Evolutionary conservation across 108 stramenopile genomes (phyloP), one percentile per base, ranked within the genome.

Genomic region (Conticribra weissflogii): DNA sequence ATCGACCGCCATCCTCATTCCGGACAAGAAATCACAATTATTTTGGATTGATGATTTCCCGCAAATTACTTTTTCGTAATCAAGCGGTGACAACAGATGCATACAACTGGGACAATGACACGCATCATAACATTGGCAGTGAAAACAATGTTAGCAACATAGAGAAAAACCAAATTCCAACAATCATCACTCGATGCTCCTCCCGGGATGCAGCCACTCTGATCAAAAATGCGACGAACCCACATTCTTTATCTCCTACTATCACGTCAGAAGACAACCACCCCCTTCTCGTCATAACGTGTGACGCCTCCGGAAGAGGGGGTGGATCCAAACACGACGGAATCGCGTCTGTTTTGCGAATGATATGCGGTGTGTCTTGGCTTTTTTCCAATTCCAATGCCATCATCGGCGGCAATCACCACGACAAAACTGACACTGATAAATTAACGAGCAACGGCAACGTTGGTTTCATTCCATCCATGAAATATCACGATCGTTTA

Each of bases 281-380:
- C n/a, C n/a, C n/a, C n/a, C 53, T 76, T 16, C 54, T 76, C 22
- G 47, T 76, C 5, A 68, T 76, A 29, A 62, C 74, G 16, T 67
- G 66, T 27, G 74, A 76, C 49, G 74, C 74, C 19, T 60, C 58
- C 45, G 74, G 74, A 48, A 59, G 74, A 55, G 74, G 74, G 29
- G 74, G 74, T 3, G 74, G 74, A 22, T 76, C 74, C 47, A 76
- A 76, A 41, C 74, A 76, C 31, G 74, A 76, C 47, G 74, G 74
- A 5, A 22, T 76, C 16, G 66, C 74, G 17, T 53, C 74, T 2
- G 31, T 76, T 2, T 63, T 76, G 29, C 66, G 74, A 30, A 28
- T 63, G 1, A 61, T 66, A 1, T 61, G 63, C 54, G 74, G 52
- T 47, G 54, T 47, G 9, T 9, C 49, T 17, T 48, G 1, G 16